Evolutionary conservation across 2,329 filamentous ascomycete species (phyloP).

Genomic region (Geosmithia morbida): DNA sequence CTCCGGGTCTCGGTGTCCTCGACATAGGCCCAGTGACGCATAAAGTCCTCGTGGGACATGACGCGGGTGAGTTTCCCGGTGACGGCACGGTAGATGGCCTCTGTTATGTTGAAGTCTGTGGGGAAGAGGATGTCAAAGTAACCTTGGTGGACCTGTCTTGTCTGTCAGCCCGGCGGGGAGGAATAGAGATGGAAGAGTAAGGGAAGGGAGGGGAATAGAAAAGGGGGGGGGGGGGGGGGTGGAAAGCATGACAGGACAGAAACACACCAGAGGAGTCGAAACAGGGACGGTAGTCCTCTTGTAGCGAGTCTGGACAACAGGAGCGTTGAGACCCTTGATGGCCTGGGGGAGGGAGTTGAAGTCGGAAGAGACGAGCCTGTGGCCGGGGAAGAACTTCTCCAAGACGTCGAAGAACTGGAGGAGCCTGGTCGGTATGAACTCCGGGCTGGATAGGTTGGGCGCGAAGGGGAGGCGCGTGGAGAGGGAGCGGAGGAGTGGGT

Average conservation of each 20-base stretch:
- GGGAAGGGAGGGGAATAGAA: neutral
- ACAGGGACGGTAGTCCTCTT: conserved; percentile 79
- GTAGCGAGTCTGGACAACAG: conserved; percentile 92
- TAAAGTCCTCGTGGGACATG: conserved; percentile 77
- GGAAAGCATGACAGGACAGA: neutral
- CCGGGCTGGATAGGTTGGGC: conserved; percentile 64
- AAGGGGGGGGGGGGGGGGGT: neutral
- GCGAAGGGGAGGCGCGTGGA: conserved; percentile 53
- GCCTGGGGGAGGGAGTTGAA: conserved; percentile 79
- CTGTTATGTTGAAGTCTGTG: conserved; percentile 82
- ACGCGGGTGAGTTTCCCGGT: conserved; percentile 85
- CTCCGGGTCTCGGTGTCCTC: conserved; percentile 80
- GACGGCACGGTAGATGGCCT: conserved; percentile 82
- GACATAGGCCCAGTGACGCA: conserved; percentile 77
- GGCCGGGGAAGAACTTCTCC: conserved; percentile 74
- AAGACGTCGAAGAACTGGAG: conserved; percentile 97
- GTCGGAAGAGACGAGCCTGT: conserved; percentile 79
- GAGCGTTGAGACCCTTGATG: conserved; percentile 73
- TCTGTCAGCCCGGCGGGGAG: neutral
- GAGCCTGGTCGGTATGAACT: conserved; percentile 87
- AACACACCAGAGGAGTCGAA: conserved; percentile 68
- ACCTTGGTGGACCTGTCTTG: conserved; percentile 72
- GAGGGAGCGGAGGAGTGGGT: conserved; percentile 43
- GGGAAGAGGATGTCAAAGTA: conserved; percentile 99
- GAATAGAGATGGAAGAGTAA: neutral